Conservation (phyloP, 352 stramenopile species). For the Phytophthora sansomeana region DNA sequence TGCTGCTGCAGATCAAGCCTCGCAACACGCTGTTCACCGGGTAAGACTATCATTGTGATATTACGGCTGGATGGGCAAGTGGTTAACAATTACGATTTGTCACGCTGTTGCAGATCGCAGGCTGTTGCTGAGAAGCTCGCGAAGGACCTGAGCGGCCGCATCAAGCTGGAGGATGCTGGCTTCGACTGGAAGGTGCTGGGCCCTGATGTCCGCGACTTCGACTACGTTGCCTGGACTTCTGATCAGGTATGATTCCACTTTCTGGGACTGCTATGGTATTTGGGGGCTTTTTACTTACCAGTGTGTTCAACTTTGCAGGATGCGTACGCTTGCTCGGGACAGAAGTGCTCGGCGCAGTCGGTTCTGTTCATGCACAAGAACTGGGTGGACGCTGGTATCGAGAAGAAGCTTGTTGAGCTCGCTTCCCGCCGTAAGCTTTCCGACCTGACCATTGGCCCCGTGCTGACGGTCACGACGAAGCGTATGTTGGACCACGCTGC, state of each 20-base stretch:
- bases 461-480: conserved; percentile 97
- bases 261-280: neutral
- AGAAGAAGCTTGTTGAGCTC: conserved; percentile 93
- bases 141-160: conserved; percentile 90
- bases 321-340: conserved; percentile 97
- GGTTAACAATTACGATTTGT: neutral
- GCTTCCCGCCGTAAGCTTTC: conserved; percentile 92
- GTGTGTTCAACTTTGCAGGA: conserved; percentile 59
- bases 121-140: conserved; percentile 94
- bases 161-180: conserved; percentile 98
- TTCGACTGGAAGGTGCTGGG: conserved; percentile 99
- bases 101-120: conserved; percentile 67
- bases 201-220: conserved; percentile 95
- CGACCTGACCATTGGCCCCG: conserved; percentile 96
- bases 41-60: conserved; percentile 32
- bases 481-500: conserved; percentile 95
- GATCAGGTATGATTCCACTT: conserved; percentile 84
- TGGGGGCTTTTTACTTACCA: conserved; percentile 9
- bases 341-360: conserved; percentile 99
- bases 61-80: neutral
- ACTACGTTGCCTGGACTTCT: conserved; percentile 98
- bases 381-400: conserved; percentile 92
- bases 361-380: conserved; percentile 99
- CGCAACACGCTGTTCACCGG: conserved; percentile 98
- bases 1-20: conserved; percentile 95